Base-by-base conservation (phyloP, 371 early-diverging fungal species). In the Lichtheimia ramosa region DNA sequence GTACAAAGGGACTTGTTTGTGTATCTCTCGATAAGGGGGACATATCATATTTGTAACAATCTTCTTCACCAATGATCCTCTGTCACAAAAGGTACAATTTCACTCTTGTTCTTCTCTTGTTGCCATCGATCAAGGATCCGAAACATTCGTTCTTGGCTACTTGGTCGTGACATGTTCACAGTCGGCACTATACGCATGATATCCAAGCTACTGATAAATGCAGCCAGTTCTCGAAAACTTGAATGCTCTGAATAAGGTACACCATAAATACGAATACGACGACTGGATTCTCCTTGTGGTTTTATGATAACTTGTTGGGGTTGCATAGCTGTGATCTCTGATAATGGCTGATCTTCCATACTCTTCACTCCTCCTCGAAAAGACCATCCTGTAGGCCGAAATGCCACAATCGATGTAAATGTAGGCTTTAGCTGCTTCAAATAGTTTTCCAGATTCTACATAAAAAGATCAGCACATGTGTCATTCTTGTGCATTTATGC, bases 161-260 rank as follows among this genome's bases (percentile, higher is more conserved):
- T 34, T 42, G 59, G 43, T 3, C 60, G 58, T 21, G 61, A 62
- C 3, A 86, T 77, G 50, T 86, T 86, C 5, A 96, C 97, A 5
- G 96, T 96, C 0, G 96, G 94, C 4, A 95, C 77, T 50, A 95
- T 78, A 8, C 72, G 71, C 2, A 58, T 60, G 1, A 89, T 81
- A 13, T 77, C 58, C 15, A 95, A 58, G 34, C 87, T 84, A 8
- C 79, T 78, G 8, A 93, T 81, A 78, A 98, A 97, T 6, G 73
- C 78, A 0, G 88, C 89, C 12, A 97, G 77, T 68, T 98, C 98
- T 4, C 83, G 74, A 67, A 90, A 98, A 46, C 90, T 89, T 0
- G 93, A 93, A 63, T 98, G 97, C 68, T 98, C 98, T 2, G 92
- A 91, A 66, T 98, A 98, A n/a, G 98, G 95, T 7, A 98, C 83